These are phyloP conservation scores for Amphirosellinia nigrospora DNA, from an alignment of 495 filamentous ascomycete genomes.

Conservation along the genomic window DNA sequence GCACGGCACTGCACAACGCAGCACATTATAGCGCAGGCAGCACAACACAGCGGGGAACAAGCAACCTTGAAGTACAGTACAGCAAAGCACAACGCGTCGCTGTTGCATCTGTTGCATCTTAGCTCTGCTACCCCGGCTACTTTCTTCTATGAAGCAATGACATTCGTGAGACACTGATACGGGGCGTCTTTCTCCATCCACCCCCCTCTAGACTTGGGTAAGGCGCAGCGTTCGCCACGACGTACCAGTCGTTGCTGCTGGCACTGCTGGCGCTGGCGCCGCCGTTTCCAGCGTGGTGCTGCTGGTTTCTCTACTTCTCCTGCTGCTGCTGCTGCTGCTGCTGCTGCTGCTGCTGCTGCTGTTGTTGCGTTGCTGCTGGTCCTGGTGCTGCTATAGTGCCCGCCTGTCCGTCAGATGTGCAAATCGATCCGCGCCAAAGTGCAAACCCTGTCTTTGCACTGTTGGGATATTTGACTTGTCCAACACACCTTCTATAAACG, in stretches of 20 bases:
- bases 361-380: neutral
- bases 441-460: conserved; percentile 40
- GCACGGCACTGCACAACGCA: conserved; percentile 29
- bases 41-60: conserved; percentile 35
- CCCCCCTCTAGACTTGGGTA: conserved; percentile 40
- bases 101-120: conserved; percentile 26
- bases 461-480: conserved; percentile 40
- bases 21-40: conserved; percentile 24
- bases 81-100: conserved; percentile 21
- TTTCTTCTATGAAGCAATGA: conserved; percentile 39
- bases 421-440: conserved; percentile 35
- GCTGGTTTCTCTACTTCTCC: conserved; percentile 26
- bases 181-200: conserved; percentile 43
- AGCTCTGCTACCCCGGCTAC: conserved; percentile 36
- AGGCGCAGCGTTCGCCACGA: conserved; percentile 36
- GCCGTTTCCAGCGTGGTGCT: conserved; percentile 11
- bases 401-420: conserved; percentile 33
- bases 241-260: conserved; percentile 23
- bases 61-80: no score
- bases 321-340: conserved; percentile 13
- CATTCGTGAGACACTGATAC: conserved; percentile 42
- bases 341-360: conserved; percentile 18
- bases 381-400: conserved; percentile 29
- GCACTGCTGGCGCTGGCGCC: conserved; percentile 6
- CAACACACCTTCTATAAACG: conserved; percentile 43